Conservation (phyloP, 1,284 basidiomycete genomes). For the Meira nashicola region DNA sequence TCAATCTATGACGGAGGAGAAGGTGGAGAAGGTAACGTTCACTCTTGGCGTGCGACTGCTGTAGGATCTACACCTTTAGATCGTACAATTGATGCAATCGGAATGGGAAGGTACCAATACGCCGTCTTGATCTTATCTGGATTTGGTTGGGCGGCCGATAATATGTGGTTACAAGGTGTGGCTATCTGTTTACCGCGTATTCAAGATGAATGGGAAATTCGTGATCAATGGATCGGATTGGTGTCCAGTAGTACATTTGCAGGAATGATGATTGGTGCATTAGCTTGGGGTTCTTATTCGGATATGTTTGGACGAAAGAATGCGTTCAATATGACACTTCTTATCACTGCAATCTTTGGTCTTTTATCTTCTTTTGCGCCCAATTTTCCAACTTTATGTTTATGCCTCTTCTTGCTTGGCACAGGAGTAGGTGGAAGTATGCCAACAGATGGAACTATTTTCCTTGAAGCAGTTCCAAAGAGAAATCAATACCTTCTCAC, state of each 20-base stretch:
- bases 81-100: slow-evolving; percentile 76
- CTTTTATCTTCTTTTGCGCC: slow-evolving; percentile 71
- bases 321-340: slow-evolving; percentile 87
- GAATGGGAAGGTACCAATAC: slow-evolving; percentile 65
- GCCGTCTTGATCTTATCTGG: slow-evolving; percentile 40
- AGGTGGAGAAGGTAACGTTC: slow-evolving; percentile 1
- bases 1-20: background rate
- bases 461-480: slow-evolving; percentile 88
- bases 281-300: slow-evolving; percentile 55
- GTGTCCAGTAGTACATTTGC: slow-evolving; percentile 76
- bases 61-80: slow-evolving; percentile 31
- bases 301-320: slow-evolving; percentile 66
- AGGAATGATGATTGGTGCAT: slow-evolving; percentile 93
- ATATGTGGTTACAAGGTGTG: slow-evolving; percentile 55
- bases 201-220: slow-evolving; percentile 64
- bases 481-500: slow-evolving; percentile 88
- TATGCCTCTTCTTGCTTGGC: slow-evolving; percentile 78
- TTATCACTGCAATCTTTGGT: slow-evolving; percentile 84
- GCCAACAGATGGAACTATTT: slow-evolving; percentile 91
- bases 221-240: slow-evolving; percentile 68
- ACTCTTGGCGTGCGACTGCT: slow-evolving; percentile 29
- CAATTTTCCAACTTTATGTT: slow-evolving; percentile 69
- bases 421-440: slow-evolving; percentile 77
- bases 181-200: slow-evolving; percentile 89
- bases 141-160: slow-evolving; percentile 47